phyloP scores from a whole-genome alignment of 2,329 filamentous ascomycete genomes.

The Botryotinia globosa region DNA sequence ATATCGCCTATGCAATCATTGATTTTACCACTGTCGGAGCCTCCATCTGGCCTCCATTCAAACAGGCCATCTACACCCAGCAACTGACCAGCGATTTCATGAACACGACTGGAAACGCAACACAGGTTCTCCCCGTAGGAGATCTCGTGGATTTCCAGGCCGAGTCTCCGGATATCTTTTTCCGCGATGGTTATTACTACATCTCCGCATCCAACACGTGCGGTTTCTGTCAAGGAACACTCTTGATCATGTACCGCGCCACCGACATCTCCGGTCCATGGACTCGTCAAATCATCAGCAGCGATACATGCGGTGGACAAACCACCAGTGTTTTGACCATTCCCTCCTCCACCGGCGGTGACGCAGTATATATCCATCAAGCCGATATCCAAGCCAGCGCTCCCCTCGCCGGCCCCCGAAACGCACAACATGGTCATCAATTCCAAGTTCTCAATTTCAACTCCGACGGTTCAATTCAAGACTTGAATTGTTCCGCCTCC shows the following conservation, averaged over 20 bases:
- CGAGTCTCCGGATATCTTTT: conserved; percentile 32
- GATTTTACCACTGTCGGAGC: conserved; percentile 30
- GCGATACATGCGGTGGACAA: conserved; percentile 32
- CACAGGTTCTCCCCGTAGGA: conserved; percentile 6
- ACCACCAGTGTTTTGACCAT: conserved; percentile 27
- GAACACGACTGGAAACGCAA: conserved; percentile 28
- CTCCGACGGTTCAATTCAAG: conserved; percentile 6
- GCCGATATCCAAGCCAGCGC: conserved; percentile 28
- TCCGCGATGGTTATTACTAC: conserved; percentile 31
- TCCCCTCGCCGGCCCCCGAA: conserved; percentile 25
- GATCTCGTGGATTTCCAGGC: conserved; percentile 31
- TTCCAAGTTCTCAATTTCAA: conserved; percentile 18
- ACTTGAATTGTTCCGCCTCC: not conserved
- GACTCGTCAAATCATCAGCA: conserved; percentile 30
- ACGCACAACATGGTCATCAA: conserved; percentile 10
- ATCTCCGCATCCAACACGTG: conserved; percentile 32
- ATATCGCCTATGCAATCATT: conserved; percentile 29
- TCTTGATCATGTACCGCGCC: conserved; percentile 29
- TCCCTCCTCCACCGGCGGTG: conserved; percentile 20
- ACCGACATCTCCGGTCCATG: conserved; percentile 27
- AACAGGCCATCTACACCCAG: conserved; percentile 30
- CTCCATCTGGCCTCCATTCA: conserved; percentile 32
- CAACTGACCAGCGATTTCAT: conserved; percentile 27
- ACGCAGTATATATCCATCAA: conserved; percentile 28
- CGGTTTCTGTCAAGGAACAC: conserved; percentile 31